phyloP scores from a whole-genome alignment of 2,329 filamentous ascomycete species.

The Cladosporium sp. region DNA sequence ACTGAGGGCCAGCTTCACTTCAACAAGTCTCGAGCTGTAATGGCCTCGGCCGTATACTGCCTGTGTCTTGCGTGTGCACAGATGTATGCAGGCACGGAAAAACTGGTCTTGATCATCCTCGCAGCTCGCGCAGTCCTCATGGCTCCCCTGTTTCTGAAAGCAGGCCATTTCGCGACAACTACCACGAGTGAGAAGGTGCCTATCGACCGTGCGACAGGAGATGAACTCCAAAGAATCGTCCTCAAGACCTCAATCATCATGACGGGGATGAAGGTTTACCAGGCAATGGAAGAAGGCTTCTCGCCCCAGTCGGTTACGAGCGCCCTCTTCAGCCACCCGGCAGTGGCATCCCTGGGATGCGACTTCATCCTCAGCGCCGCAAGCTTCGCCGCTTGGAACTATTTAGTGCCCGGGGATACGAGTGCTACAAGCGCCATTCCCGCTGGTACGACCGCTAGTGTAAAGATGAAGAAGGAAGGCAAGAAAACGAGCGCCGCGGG shows the following conservation, averaged over 20 bases:
- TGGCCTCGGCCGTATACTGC: slow-evolving; percentile 22
- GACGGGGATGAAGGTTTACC: slow-evolving; percentile 14
- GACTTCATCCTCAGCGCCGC: slow-evolving; percentile 30
- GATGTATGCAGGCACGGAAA: slow-evolving; percentile 12
- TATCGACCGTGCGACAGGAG: slow-evolving; percentile 13
- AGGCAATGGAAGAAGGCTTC: slow-evolving; percentile 9
- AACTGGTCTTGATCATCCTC: slow-evolving; percentile 29
- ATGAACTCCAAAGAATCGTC: slow-evolving; percentile 15
- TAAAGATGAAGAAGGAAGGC: not conserved
- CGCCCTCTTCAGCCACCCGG: slow-evolving; percentile 33
- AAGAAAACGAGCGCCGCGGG: not conserved
- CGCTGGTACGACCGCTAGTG: not conserved
- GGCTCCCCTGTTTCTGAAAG: slow-evolving; percentile 24
- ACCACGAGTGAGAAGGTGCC: slow-evolving; percentile 4
- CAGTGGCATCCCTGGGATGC: slow-evolving; percentile 33
- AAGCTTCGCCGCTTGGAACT: slow-evolving; percentile 25
- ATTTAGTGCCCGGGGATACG: not conserved
- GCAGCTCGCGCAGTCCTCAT: slow-evolving; percentile 28
- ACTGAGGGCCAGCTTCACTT: not conserved
- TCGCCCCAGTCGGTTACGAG: slow-evolving; percentile 4
- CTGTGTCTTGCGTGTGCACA: slow-evolving; percentile 23
- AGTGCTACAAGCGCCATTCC: not conserved
- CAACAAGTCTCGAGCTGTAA: not conserved
- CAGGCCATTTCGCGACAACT: not conserved
- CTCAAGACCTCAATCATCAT: slow-evolving; percentile 18